A percentile compares a stretch with the other conserved stretches of the same genome.
Evolutionary conservation across 768 basidiomycete species (phyloP).

Genomic region (Holtermanniella nyarrowii): DNA sequence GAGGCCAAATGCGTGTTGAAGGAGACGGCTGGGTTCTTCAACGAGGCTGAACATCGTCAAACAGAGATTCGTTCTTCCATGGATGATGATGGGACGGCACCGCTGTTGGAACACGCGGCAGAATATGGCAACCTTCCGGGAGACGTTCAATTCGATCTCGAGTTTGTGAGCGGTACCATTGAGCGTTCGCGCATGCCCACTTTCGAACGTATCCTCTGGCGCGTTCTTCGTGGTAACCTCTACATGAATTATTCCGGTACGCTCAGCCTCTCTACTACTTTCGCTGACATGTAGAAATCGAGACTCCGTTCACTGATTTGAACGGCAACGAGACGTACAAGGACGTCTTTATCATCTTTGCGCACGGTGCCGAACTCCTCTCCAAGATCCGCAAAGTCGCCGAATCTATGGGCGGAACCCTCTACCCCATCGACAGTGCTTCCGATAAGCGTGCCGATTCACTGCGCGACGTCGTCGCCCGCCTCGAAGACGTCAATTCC

Average conservation of each 20-base stretch:
- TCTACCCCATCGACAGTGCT: conserved; percentile 93
- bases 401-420: conserved; percentile 95
- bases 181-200: conserved; percentile 83
- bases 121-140: conserved; percentile 46
- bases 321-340: conserved; percentile 79
- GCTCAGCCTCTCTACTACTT: conserved; percentile 1
- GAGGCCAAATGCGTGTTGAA: conserved; percentile 90
- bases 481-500: conserved; percentile 82
- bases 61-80: conserved; percentile 75
- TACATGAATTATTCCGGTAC: conserved; percentile 72
- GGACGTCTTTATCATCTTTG: conserved; percentile 99
- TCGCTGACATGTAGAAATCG: conserved; percentile 53
- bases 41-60: conserved; percentile 69
- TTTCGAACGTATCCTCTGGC: conserved; percentile 96
- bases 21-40: conserved; percentile 94
- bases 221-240: conserved; percentile 89
- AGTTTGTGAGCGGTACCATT: conserved; percentile 96
- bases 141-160: conserved; percentile 59
- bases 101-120: conserved; percentile 74
- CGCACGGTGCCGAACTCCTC: conserved; percentile 82
- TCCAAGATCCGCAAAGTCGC: conserved; percentile 96
- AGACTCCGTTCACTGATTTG: conserved; percentile 83
- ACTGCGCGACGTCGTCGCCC: conserved; percentile 72
- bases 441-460: conserved; percentile 84
- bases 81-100: conserved; percentile 62